Conservation (phyloP, 1,284 basidiomycete genomes). For the Porogramme epimiltina region DNA sequence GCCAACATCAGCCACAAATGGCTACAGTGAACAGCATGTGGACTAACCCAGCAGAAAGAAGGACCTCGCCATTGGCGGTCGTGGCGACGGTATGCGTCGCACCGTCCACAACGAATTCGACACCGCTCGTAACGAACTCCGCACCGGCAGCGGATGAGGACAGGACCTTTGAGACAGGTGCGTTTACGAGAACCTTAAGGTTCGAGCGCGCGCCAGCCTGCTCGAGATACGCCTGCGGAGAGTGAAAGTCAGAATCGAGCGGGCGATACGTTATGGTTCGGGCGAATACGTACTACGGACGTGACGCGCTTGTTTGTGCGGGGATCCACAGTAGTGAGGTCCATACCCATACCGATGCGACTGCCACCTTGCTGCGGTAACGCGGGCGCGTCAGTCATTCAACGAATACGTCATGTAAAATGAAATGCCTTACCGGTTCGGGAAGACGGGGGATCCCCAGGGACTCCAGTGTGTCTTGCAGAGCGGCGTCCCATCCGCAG, state of each 20-base stretch:
- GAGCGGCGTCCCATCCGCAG: conserved; percentile 1
- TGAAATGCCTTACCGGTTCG: not conserved
- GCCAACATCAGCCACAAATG: not conserved
- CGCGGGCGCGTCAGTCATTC: no score
- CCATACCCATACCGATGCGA: not conserved
- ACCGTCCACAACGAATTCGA: conserved; percentile 32
- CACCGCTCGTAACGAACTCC: conserved; percentile 31
- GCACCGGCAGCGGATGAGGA: conserved; percentile 1
- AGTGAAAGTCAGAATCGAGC: not conserved
- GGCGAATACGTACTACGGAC: conserved; percentile 1
- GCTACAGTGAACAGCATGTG: conserved; percentile 2
- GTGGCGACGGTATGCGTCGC: conserved; percentile 26
- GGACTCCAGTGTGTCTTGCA: conserved; percentile 1
- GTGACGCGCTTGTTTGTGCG: conserved; percentile 3
- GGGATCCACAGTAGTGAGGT: conserved; percentile 9
- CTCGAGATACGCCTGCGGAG: conserved; percentile 19
- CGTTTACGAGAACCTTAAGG: conserved; percentile 20
- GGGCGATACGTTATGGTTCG: no score
- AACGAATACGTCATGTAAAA: not conserved
- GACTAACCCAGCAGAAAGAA: conserved; percentile 38
- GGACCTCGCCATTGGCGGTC: conserved; percentile 35
- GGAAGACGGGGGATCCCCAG: not conserved
- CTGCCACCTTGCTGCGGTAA: conserved; percentile 3
- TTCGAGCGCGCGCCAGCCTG: conserved; percentile 16
- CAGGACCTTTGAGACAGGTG: conserved; percentile 19